Conservation (phyloP, 2,329 filamentous ascomycete species). For the Fusarium anguioides region DNA sequence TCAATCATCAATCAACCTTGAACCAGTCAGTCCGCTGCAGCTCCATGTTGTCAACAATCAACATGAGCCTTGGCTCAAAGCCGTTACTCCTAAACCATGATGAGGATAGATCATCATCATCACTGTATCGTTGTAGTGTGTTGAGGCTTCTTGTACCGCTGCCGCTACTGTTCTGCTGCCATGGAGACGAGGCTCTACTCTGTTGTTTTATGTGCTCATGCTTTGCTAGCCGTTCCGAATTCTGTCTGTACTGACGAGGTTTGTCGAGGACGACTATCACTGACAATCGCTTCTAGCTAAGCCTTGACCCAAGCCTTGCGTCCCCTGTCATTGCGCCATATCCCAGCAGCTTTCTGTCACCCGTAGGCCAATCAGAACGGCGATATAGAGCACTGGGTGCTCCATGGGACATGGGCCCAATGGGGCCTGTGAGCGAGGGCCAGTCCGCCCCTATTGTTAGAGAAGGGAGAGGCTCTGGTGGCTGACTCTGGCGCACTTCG, state of each 20-base stretch:
- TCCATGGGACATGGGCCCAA: conserved; percentile 23
- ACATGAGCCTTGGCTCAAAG: not conserved
- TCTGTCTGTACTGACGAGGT: not conserved
- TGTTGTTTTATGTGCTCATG: not conserved
- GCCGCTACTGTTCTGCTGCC: conserved; percentile 4
- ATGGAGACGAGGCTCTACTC: not conserved
- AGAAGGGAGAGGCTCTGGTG: conserved; percentile 35
- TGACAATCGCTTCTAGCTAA: conserved; percentile 24
- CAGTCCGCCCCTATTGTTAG: conserved; percentile 39
- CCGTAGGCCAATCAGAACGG: conserved; percentile 34
- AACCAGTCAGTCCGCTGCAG: conserved; percentile 3
- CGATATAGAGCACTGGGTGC: conserved; percentile 19
- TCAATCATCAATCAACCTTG: not conserved
- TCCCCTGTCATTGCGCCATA: conserved; percentile 45
- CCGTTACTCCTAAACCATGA: not conserved
- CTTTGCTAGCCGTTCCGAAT: conserved; percentile 17
- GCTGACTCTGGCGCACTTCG: conserved; percentile 18
- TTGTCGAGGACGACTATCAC: conserved; percentile 27
- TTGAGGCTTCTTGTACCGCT: conserved; percentile 10
- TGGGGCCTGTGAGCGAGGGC: conserved; percentile 37
- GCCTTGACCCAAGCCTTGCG: conserved; percentile 35
- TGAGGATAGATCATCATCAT: conserved; percentile 2
- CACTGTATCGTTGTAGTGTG: not conserved
- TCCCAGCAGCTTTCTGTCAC: conserved; percentile 28
- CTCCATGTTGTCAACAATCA: conserved; percentile 28